Evolutionary conservation across 495 filamentous ascomycete genomes (phyloP), one percentile per base, ranked within the genome.

Genomic region (Diplogelasinospora grovesii): DNA sequence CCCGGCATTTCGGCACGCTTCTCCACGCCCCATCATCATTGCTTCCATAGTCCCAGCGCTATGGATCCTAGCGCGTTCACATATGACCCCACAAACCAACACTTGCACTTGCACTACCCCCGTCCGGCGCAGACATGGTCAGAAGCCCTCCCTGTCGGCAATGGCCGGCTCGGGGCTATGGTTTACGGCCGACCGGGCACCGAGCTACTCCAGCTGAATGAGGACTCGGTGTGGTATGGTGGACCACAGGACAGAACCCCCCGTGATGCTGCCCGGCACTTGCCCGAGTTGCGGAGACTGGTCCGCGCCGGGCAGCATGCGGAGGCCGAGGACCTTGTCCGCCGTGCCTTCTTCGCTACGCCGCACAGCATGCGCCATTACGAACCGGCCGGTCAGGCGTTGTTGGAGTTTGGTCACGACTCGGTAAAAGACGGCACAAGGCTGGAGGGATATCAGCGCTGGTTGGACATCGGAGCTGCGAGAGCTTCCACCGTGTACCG

Each of bases 211-310:
- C 53, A 59, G 8, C 48, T 78, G 18, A 77, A 75, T 38, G 74
- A 78, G 39, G 68, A 76, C 43, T 70, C 70, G 5, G 54, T 76
- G 8, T 75, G 70, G 73, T 71, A 65, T 49, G 73, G 73, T 24
- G 63, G 59, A 10, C 59, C 59, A 16, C 65, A 70, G 49, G 54
- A 73, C 40, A 61, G 73, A 14, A 65, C 63, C 22, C 69, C 66
- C 10, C 51, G 44, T 9, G 53, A 60, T 21, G 60, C 72, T 1
- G 41, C 60, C 13, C 28, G 41, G 9, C 53, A 63, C 30, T 55
- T 69, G 11, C 58, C 60, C 20, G 51, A 36, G 9, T 45, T 75
- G 3, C 55, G 70, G 41, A 50, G 56, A 15, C 56, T 70, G 19
- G 61, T 77, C 15, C 53, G 61, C 5, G 46, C 54, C 1, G 67